Conservation (phyloP, 106 monocot genomes). For the Acanthochlamys bracteata region DNA sequence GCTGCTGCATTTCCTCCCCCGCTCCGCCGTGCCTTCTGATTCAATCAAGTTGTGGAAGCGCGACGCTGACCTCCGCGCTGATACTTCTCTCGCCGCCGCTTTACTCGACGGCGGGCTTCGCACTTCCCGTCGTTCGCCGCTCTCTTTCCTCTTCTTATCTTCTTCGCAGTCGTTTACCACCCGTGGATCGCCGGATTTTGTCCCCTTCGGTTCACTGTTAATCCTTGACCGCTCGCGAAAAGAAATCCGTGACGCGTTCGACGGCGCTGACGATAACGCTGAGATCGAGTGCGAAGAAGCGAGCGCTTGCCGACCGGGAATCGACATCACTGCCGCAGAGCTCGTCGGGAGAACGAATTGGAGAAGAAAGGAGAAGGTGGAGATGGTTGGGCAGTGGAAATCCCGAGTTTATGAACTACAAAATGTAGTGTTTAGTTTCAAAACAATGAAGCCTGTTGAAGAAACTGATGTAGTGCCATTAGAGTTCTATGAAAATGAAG, state of each 20-base stretch:
- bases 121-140: constrained; percentile 35
- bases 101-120: constrained; percentile 43
- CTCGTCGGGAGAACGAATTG: constrained; percentile 58
- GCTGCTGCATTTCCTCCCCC: constrained; percentile 48
- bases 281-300: constrained; percentile 30
- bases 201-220: constrained; percentile 35
- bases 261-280: constrained; percentile 19
- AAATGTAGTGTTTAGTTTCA: constrained; percentile 74
- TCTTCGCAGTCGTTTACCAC: constrained; percentile 5
- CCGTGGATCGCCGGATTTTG: not conserved
- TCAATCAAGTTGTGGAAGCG: constrained; percentile 69
- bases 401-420: constrained; percentile 63
- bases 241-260: constrained; percentile 55
- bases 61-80: constrained; percentile 47
- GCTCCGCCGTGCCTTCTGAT: constrained; percentile 60
- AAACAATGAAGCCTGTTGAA: constrained; percentile 30
- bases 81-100: constrained; percentile 47
- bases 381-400: constrained; percentile 72
- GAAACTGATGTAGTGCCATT: constrained; percentile 12
- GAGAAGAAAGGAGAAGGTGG: constrained; percentile 61
- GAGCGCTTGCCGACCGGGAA: constrained; percentile 57
- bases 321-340: constrained; percentile 60
- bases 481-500: constrained; percentile 34
- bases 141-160: constrained; percentile 50
- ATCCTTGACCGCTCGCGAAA: constrained; percentile 36